Base-by-base conservation (phyloP, 768 basidiomycete genomes). In the Boletus sensibilis region DNA sequence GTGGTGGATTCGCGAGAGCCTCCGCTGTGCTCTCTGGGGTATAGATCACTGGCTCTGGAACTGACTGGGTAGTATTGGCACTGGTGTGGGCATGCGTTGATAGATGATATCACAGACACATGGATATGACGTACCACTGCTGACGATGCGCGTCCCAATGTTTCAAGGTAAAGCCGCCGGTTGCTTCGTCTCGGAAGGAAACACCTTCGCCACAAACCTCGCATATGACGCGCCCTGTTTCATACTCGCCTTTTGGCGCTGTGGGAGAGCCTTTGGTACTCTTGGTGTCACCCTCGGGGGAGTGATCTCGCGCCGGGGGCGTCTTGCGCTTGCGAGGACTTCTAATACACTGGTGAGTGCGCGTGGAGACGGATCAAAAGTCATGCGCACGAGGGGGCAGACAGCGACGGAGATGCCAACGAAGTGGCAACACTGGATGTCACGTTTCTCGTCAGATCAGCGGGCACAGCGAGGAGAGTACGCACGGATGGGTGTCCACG, bases 131-230 rank as follows among this genome's bases (percentile, higher is more conserved):
- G 31, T 63, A 86, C 87, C 87, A 88, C 29, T 75, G 70, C 41
- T 75, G 69, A 12, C 81, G 79, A 71, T 90, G 88, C 14, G 82
- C 79, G 34, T 84, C 83, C 89, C 88, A 90, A 43, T 84, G 83
- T 62, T 82, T 80, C 39, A 84, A 71, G 37, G 87, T 87, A 68
- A 90, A 89, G 3, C 75, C 81, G 2, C 83, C 82, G 33, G 83
- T 78, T 13, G 71, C 68, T 33, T 85, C 84, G 68, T 90, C 87
- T 23, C 87, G 78, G 69, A 89, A 86, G 5, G 86, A 82, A 50
- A 91, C 81, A 13, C 77, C 74, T 23, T 77, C 74, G 11, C 82
- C 80, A 63, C 89, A 91, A 9, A 76, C 74, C 57, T 85, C 82
- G 71, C 88, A 90, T 46, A 79, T 78, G 56, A 91, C 82, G 48